Percentiles rank a stretch among this genome's conserved stretches.
phyloP scores from a whole-genome alignment of 2,329 filamentous ascomycete genomes.

The Phaeosphaeria sp. region DNA sequence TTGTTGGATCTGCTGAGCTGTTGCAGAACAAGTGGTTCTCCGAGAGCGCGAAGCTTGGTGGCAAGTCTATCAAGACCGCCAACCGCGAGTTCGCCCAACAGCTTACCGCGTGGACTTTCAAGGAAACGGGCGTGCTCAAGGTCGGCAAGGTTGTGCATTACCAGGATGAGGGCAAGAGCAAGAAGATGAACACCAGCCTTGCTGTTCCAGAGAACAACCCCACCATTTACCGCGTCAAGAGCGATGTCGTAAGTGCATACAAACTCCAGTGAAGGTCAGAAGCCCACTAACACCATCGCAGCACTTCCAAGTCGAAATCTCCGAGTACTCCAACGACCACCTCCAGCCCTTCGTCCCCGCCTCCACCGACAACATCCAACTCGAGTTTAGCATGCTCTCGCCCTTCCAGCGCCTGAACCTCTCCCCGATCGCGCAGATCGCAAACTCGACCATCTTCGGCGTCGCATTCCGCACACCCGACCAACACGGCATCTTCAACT shows the following conservation, averaged over 20 bases:
- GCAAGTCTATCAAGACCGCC: constrained; percentile 68
- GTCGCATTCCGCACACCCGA: constrained; percentile 84
- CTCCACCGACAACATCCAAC: constrained; percentile 76
- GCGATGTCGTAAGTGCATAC: constrained; percentile 79
- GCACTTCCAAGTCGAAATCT: constrained; percentile 87
- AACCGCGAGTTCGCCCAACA: constrained; percentile 88
- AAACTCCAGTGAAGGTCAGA: not conserved
- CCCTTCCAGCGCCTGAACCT: constrained; percentile 92
- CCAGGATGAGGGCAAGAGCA: constrained; percentile 61
- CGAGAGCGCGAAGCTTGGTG: constrained; percentile 68
- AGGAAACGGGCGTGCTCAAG: constrained; percentile 88
- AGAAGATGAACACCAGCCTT: constrained; percentile 47
- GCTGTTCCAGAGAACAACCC: constrained; percentile 70
- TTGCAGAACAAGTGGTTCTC: constrained; percentile 90
- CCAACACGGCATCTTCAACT: constrained; percentile 99
- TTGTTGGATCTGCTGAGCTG: constrained; percentile 86
- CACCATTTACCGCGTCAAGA: constrained; percentile 92
- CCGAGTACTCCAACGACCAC: constrained; percentile 79
- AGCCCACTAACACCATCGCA: constrained; percentile 48
- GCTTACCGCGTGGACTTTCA: constrained; percentile 93
- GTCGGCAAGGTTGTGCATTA: constrained; percentile 85
- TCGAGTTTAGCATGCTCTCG: constrained; percentile 98
- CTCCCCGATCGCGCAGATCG: constrained; percentile 60
- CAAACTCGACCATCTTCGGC: constrained; percentile 75
- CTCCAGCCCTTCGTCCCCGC: constrained; percentile 78